Percentiles rank a stretch among this genome's conserved stretches.
Conservation (phyloP, 495 filamentous ascomycete species). For the Rusavskia elegans region DNA sequence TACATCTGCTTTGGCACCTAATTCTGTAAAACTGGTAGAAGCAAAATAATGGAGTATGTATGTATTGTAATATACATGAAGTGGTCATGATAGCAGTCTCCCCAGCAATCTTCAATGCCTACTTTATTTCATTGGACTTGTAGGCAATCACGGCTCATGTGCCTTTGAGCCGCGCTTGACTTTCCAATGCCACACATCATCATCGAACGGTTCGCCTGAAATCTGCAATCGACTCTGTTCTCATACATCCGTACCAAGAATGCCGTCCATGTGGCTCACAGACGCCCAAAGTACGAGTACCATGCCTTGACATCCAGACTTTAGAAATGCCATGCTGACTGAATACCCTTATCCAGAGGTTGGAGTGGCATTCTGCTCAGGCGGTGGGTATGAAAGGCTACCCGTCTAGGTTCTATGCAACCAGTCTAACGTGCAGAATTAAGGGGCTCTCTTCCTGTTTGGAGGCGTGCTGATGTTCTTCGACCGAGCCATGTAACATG, state of each 20-base stretch:
- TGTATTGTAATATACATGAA: too few species aligned
- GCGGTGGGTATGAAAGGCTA: constrained; percentile 49
- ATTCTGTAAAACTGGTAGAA: too few species aligned
- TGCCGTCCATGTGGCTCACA: constrained; percentile 60
- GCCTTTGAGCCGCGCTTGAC: too few species aligned
- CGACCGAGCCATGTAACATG: constrained; percentile 72
- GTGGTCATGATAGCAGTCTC: too few species aligned
- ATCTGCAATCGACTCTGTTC: too few species aligned
- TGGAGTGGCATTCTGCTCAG: constrained; percentile 88
- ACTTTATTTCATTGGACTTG: too few species aligned
- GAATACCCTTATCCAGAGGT: constrained; percentile 46
- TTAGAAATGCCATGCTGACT: constrained; percentile 5
- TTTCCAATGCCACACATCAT: too few species aligned
- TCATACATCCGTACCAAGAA: constrained; percentile 8
- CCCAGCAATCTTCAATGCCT: too few species aligned
- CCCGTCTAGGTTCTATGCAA: not conserved
- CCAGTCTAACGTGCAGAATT: constrained; percentile 4
- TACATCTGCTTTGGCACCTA: too few species aligned
- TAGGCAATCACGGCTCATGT: too few species aligned
- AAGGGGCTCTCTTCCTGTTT: constrained; percentile 83
- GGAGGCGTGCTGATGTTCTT: constrained; percentile 93
- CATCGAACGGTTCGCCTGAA: too few species aligned
- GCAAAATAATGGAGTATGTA: too few species aligned
- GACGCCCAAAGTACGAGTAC: constrained; percentile 74
- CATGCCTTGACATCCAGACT: not conserved